Evolutionary conservation across 2,329 filamentous ascomycete species (phyloP).

Genomic region (Elsinoe necatrix): DNA sequence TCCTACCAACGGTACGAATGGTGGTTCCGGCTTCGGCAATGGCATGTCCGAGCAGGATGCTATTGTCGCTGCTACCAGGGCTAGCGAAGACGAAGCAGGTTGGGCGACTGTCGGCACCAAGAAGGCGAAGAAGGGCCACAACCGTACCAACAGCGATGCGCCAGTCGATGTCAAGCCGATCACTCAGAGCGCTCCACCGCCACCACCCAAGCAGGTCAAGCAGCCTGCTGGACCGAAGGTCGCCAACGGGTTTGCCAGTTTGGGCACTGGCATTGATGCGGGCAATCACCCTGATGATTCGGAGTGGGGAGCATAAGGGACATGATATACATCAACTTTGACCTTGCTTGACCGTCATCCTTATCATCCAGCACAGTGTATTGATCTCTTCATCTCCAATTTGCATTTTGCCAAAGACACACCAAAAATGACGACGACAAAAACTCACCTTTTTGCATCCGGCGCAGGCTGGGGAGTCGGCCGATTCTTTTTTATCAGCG

Average conservation of each 20-base stretch:
- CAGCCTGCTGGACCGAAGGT: background rate
- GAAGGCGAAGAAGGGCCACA: conserved; percentile 40
- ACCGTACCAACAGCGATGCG: conserved; percentile 14
- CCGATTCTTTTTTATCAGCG: background rate
- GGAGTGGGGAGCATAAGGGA: conserved; percentile 28
- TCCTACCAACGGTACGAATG: conserved; percentile 25
- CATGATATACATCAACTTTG: background rate
- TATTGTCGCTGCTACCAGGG: conserved; percentile 41
- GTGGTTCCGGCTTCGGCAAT: conserved; percentile 35
- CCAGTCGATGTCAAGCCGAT: conserved; percentile 1
- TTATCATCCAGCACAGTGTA: no score
- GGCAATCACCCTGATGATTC: conserved; percentile 30
- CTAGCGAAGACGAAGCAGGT: conserved; percentile 43
- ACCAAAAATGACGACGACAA: conserved; percentile 1
- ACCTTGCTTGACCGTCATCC: background rate
- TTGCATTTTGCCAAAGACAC: background rate
- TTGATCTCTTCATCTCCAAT: background rate
- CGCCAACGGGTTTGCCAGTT: conserved; percentile 10
- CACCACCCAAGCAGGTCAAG: conserved; percentile 12
- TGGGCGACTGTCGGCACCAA: conserved; percentile 50
- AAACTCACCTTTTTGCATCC: background rate
- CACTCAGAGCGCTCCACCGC: background rate
- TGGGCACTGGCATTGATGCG: conserved; percentile 17
- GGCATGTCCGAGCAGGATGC: conserved; percentile 54
- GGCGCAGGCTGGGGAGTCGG: conserved; percentile 6